These are phyloP conservation scores for Coprinopsis sp. DNA, from an alignment of 768 basidiomycete genomes.

Conservation along the genomic window DNA sequence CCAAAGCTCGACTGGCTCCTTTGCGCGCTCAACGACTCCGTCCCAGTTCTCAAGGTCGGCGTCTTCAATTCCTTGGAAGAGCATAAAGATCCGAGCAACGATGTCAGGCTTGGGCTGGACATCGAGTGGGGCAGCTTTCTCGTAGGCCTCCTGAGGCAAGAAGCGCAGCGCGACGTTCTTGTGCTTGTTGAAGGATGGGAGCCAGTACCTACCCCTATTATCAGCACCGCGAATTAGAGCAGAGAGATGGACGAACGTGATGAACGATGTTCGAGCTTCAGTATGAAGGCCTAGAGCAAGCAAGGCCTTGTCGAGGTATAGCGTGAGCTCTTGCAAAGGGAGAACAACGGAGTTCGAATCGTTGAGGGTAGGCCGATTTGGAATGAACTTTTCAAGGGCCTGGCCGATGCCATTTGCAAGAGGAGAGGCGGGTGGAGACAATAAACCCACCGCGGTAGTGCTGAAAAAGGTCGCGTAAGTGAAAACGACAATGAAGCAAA, in stretches of 20 bases:
- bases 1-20: slow-evolving; percentile 26
- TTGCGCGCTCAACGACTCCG: slow-evolving; percentile 14
- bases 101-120: slow-evolving; percentile 38
- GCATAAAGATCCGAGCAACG: slow-evolving; percentile 43
- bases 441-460: not conserved
- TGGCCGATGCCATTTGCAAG: too few species aligned
- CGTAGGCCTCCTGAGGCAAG: slow-evolving; percentile 39
- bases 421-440: slow-evolving; percentile 1
- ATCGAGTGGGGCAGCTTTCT: slow-evolving; percentile 31
- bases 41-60: slow-evolving; percentile 24
- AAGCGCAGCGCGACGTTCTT: slow-evolving; percentile 40
- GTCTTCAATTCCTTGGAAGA: slow-evolving; percentile 34
- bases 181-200: slow-evolving; percentile 36
- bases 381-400: not conserved
- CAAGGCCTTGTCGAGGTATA: slow-evolving; percentile 32
- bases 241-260: slow-evolving; percentile 29
- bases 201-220: slow-evolving; percentile 34
- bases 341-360: slow-evolving; percentile 28
- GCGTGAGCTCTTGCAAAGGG: slow-evolving; percentile 21
- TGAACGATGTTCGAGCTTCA: slow-evolving; percentile 42
- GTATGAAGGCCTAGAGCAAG: slow-evolving; percentile 32
- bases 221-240: not conserved
- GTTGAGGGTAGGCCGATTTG: slow-evolving; percentile 7
- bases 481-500: not conserved
- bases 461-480: not conserved